Evolutionary conservation across 2,329 filamentous ascomycete species (phyloP).

Genomic region (Exserohilum rostratum): DNA sequence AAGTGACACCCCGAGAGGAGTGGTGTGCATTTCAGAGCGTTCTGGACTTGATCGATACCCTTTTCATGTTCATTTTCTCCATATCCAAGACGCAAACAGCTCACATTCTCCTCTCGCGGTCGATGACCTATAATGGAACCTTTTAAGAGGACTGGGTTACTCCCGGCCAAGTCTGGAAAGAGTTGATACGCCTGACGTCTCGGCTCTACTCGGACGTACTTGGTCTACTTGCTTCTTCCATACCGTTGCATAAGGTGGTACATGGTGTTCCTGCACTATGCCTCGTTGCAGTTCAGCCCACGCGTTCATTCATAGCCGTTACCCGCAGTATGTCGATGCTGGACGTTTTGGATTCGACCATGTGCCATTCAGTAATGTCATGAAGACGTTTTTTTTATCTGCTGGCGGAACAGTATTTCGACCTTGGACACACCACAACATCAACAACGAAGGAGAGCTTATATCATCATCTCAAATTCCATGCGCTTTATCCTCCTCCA

Average conservation of each 20-base stretch:
- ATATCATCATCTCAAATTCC: background rate
- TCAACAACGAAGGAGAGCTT: background rate
- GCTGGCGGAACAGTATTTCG: background rate
- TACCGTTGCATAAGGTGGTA: background rate
- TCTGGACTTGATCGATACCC: constrained; percentile 41
- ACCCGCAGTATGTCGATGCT: background rate
- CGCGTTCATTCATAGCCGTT: background rate
- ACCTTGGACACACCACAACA: no score
- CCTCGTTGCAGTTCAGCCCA: background rate
- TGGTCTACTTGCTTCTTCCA: background rate
- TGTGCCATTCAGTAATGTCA: no score
- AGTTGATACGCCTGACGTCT: background rate
- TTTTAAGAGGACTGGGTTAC: background rate
- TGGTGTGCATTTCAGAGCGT: constrained; percentile 9
- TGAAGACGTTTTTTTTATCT: background rate
- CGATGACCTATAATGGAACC: constrained; percentile 1
- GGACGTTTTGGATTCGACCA: background rate
- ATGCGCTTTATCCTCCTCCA: background rate
- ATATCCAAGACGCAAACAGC: background rate
- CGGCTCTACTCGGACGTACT: background rate
- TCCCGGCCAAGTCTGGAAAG: background rate
- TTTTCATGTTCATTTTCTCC: constrained; percentile 31
- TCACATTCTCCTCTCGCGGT: background rate
- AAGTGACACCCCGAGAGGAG: constrained; percentile 7
- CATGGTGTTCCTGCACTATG: no score